Percentiles rank a stretch among this genome's conserved stretches.
These are phyloP conservation scores for Hypomontagnella submonticulosa DNA, from an alignment of 495 filamentous ascomycete genomes.

Conservation along the genomic window DNA sequence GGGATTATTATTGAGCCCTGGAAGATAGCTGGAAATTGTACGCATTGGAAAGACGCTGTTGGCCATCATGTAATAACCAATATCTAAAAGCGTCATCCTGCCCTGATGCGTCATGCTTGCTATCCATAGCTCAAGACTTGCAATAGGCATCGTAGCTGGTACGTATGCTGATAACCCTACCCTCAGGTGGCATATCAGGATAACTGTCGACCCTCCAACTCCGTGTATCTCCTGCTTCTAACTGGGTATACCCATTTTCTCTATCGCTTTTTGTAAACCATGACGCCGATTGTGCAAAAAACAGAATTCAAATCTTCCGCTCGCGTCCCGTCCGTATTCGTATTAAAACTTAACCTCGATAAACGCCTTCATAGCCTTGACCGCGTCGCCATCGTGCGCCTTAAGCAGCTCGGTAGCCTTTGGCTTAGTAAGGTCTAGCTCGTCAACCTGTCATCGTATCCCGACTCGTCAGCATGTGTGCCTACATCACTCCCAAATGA, in stretches of 20 bases:
- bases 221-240: not conserved
- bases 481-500: not conserved
- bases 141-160: not conserved
- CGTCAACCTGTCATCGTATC: conserved; percentile 68
- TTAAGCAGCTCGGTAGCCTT: conserved; percentile 88
- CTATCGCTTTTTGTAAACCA: conserved; percentile 18
- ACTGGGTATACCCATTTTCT: conserved; percentile 30
- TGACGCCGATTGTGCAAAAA: conserved; percentile 39
- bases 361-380: conserved; percentile 73
- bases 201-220: not conserved
- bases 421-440: conserved; percentile 79
- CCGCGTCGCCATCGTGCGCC: conserved; percentile 80
- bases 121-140: too few relatives aligned
- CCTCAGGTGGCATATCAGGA: not conserved
- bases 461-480: conserved; percentile 11
- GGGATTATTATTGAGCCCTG: too few relatives aligned
- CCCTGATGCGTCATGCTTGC: not conserved
- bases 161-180: not conserved
- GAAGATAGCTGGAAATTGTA: too few relatives aligned
- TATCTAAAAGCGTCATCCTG: too few relatives aligned
- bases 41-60: too few relatives aligned
- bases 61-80: too few relatives aligned
- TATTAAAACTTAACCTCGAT: conserved; percentile 33
- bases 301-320: not conserved
- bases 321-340: not conserved